phyloP scores from a whole-genome alignment of 1,284 basidiomycete species.

The Sporisorium reilianum region DNA sequence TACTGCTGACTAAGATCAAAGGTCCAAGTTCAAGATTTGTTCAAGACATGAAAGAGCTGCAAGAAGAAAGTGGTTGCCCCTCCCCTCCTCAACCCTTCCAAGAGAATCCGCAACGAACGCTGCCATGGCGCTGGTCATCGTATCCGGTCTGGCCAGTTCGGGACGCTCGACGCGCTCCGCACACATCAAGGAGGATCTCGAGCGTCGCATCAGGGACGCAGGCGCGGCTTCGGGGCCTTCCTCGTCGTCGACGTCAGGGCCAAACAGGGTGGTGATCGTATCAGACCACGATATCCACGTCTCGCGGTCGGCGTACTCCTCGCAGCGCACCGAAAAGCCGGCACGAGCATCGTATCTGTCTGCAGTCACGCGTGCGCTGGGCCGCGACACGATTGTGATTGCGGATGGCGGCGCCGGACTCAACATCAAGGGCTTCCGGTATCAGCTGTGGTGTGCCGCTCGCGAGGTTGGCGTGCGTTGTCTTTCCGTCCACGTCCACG shows the following conservation, averaged over 20 bases:
- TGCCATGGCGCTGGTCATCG: conserved; percentile 89
- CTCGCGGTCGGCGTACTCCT: conserved; percentile 77
- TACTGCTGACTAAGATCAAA: conserved; percentile 13
- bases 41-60: not conserved
- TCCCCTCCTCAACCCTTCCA: not conserved
- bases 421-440: conserved; percentile 95
- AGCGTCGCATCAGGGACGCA: conserved; percentile 73
- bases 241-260: conserved; percentile 71
- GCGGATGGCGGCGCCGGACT: conserved; percentile 83
- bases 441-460: conserved; percentile 96
- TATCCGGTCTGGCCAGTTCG: conserved; percentile 88
- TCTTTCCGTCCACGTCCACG: conserved; percentile 81
- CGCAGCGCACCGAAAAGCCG: conserved; percentile 86
- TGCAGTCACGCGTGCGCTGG: conserved; percentile 81
- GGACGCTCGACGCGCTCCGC: conserved; percentile 83
- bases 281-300: conserved; percentile 83
- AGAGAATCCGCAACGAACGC: not conserved
- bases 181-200: conserved; percentile 77
- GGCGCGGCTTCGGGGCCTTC: no score
- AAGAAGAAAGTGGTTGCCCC: conserved; percentile 20
- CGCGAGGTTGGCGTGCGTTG: conserved; percentile 86
- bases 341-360: conserved; percentile 89
- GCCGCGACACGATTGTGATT: conserved; percentile 82
- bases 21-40: conserved; percentile 14
- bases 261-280: conserved; percentile 74